Evolutionary conservation across 2,329 filamentous ascomycete species (phyloP), one percentile per base, ranked within the genome.

Genomic region (Talaromyces funiculosus): DNA sequence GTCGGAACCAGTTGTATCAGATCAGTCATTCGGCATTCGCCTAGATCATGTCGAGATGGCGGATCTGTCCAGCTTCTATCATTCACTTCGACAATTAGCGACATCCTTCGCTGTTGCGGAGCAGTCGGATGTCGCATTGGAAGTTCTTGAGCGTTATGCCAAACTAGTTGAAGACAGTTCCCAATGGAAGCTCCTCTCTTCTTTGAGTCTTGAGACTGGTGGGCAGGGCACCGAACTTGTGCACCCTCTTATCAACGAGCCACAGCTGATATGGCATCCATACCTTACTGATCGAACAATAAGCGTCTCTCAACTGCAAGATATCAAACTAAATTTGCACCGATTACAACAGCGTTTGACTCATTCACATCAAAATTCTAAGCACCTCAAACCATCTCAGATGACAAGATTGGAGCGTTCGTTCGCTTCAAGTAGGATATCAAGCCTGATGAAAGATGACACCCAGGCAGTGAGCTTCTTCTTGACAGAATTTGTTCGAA

Each of bases 371-470:
- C 65, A 70, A 47, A 68, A 70, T 26, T 70, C 68, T 20, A 69
- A 69, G 42, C 64, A 66, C 31, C 70, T 76, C 20, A 77, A 75
- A 57, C 73, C 75, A 22, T 75, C 74, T 43, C 71, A 77, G 59
- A 77, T 77, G 75, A 77, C 66, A 43, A 71, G 68, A 4, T 58
- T 77, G 47, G 74, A 77, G 60, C 68, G 75, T n/a, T 77, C 75
- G 22, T 63, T 77, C 53, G 75, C 75, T 55, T 76, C 75, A 10
- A 64, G 61, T 38, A 69, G 73, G n/a, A 72, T 77, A 53, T 72
- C 71, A 38, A 66, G 73, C 3, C 63, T 77, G 63, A 73, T 74
- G 71, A 77, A 77, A 56, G 75, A 77, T 60, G 66, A 73, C 24
- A 77, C 75, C 5, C 73, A 77, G 47, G 74, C 73, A 26, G 70